Conservation (phyloP, 495 filamentous ascomycete genomes). For the Penicillium riverlandense region DNA sequence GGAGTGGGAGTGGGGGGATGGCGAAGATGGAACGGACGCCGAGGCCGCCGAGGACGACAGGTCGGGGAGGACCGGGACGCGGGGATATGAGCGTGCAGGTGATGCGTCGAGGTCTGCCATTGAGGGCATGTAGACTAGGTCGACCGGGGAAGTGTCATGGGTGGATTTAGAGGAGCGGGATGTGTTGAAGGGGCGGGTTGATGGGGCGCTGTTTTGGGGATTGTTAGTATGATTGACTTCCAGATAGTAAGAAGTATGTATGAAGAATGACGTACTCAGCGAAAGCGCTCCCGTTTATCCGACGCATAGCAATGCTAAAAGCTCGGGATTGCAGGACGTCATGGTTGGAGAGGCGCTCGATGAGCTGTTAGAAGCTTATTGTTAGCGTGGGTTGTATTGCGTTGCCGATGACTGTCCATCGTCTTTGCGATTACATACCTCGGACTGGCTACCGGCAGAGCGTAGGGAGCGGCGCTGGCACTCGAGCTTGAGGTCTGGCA, state of each 20-base stretch:
- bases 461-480: slow-evolving; percentile 30
- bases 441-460: slow-evolving; percentile 25
- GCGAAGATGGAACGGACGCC: too few species aligned
- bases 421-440: slow-evolving; percentile 18
- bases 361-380: slow-evolving; percentile 25
- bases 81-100: slow-evolving; percentile 20
- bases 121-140: slow-evolving; percentile 56
- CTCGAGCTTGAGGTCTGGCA: slow-evolving; percentile 35
- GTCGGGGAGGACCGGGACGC: slow-evolving; percentile 49
- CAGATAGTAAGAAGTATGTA: neutral
- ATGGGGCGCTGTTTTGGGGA: slow-evolving; percentile 9
- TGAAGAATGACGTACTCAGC: slow-evolving; percentile 25
- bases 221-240: slow-evolving; percentile 11
- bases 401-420: neutral
- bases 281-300: slow-evolving; percentile 36
- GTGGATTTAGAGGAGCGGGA: slow-evolving; percentile 46
- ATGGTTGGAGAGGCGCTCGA: slow-evolving; percentile 45
- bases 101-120: slow-evolving; percentile 34
- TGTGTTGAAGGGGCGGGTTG: slow-evolving; percentile 53
- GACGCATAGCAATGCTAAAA: slow-evolving; percentile 46
- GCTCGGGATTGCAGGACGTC: slow-evolving; percentile 45
- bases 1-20: slow-evolving; percentile 10
- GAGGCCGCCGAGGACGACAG: slow-evolving; percentile 17
- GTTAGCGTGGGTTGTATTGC: slow-evolving; percentile 1
- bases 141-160: slow-evolving; percentile 54